phyloP scores from a whole-genome alignment of 192 early-diverging fungal species.

The Haplosporangium gracile region DNA sequence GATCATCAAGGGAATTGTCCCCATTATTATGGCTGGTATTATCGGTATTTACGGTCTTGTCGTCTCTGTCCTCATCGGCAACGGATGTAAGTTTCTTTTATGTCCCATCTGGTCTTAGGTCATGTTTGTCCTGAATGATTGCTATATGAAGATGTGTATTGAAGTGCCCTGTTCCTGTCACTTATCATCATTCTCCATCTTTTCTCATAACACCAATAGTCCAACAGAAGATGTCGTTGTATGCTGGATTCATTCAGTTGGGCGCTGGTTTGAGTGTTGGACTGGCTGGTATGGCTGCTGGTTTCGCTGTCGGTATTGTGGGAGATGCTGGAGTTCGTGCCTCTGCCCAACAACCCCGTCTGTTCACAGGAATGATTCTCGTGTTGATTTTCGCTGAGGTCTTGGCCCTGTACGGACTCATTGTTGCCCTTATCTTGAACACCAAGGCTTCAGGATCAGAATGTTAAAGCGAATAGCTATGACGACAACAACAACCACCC shows the following conservation, averaged over 20 bases:
- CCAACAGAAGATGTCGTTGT: constrained; percentile 70
- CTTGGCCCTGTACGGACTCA: constrained; percentile 88
- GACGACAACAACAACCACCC: too few species aligned
- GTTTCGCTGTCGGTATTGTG: constrained; percentile 92
- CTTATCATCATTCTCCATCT: constrained; percentile 17
- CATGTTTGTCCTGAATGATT: background rate
- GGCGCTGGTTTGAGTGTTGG: constrained; percentile 87
- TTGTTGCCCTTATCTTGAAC: constrained; percentile 89
- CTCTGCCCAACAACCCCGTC: constrained; percentile 81
- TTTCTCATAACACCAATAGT: constrained; percentile 26
- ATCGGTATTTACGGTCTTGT: constrained; percentile 99
- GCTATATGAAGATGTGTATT: background rate
- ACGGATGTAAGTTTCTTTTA: constrained; percentile 73
- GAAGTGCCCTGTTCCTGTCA: constrained; percentile 10
- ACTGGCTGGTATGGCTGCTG: constrained; percentile 87
- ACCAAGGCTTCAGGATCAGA: constrained; percentile 71
- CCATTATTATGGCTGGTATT: constrained; percentile 99
- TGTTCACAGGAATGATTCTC: constrained; percentile 91
- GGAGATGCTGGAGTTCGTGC: constrained; percentile 91
- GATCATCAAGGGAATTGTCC: constrained; percentile 90
- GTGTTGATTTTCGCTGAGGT: constrained; percentile 94
- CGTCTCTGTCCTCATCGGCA: constrained; percentile 92
- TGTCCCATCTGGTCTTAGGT: too few species aligned
- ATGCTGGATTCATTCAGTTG: constrained; percentile 85
- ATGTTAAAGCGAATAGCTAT: constrained; percentile 6